Conservation (phyloP, 2,329 filamentous ascomycete genomes). For the Fusarium euwallaceae region DNA sequence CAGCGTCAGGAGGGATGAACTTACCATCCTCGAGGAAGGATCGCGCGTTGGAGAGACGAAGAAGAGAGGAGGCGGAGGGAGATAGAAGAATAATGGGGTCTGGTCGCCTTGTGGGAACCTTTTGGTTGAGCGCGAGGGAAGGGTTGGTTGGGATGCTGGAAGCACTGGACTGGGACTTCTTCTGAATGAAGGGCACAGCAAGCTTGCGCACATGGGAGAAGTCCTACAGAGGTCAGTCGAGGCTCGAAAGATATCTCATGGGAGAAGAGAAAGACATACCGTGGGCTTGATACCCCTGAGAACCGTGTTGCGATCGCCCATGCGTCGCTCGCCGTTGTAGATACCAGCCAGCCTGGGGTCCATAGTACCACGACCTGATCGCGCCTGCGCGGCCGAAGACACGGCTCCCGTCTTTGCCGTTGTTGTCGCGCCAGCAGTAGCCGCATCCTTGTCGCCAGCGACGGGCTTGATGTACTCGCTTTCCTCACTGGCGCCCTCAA, state of each 20-base stretch:
- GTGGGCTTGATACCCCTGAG: conserved; percentile 90
- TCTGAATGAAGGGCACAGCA: conserved; percentile 80
- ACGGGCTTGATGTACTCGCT: conserved; percentile 93
- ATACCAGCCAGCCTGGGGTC: conserved; percentile 89
- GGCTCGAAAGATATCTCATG: neutral
- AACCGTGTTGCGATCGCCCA: conserved; percentile 92
- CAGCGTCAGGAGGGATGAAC: conserved; percentile 82
- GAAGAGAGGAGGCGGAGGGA: conserved; percentile 91
- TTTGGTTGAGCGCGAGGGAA: conserved; percentile 67
- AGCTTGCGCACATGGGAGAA: conserved; percentile 94
- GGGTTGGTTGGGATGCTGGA: conserved; percentile 57
- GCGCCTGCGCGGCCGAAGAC: conserved; percentile 60
- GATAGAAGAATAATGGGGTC: conserved; percentile 97
- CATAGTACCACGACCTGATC: conserved; percentile 74
- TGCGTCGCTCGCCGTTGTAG: conserved; percentile 89
- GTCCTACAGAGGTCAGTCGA: conserved; percentile 69
- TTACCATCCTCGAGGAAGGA: conserved; percentile 89
- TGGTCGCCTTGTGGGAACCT: conserved; percentile 63
- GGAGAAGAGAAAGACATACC: conserved; percentile 63
- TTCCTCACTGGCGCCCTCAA: conserved; percentile 89
- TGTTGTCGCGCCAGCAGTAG: conserved; percentile 56
- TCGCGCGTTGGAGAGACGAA: conserved; percentile 96
- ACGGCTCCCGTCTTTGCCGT: conserved; percentile 56
- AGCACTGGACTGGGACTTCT: conserved; percentile 62
- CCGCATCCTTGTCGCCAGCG: conserved; percentile 70